Percentiles rank a stretch among this genome's conserved stretches.
Evolutionary conservation across 73 alveolate species (phyloP).

Genomic region (Tetrahymena borealis): DNA sequence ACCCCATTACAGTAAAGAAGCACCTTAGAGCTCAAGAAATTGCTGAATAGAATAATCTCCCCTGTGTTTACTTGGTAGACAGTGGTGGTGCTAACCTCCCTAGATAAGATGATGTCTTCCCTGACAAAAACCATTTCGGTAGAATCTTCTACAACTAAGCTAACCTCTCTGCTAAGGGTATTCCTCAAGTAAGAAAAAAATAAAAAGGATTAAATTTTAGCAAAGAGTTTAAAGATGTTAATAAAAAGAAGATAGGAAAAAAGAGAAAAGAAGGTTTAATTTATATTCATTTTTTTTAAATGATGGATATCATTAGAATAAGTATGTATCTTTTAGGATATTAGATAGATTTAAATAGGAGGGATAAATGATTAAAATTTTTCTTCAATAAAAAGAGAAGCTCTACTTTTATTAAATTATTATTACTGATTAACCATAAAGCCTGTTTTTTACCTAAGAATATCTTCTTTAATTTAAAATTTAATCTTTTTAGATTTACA

Average conservation of each 20-base stretch:
- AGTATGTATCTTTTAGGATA: too few relatives aligned
- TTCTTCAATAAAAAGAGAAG: too few relatives aligned
- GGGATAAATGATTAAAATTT: too few relatives aligned
- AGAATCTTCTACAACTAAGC: slow-evolving; percentile 93
- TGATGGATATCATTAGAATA: too few relatives aligned
- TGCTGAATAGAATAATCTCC: slow-evolving; percentile 89
- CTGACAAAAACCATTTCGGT: slow-evolving; percentile 91
- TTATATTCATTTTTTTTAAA: too few relatives aligned
- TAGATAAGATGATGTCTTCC: slow-evolving; percentile 75
- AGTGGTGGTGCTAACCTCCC: slow-evolving; percentile 89
- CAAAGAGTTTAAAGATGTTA: neutral
- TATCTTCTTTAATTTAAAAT: too few relatives aligned
- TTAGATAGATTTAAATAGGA: too few relatives aligned
- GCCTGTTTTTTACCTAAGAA: too few relatives aligned
- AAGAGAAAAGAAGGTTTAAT: too few relatives aligned
- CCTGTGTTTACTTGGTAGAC: slow-evolving; percentile 92
- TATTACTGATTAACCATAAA: too few relatives aligned
- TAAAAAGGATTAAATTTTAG: neutral
- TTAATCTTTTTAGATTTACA: too few relatives aligned
- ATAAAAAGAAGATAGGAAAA: neutral
- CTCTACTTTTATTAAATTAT: too few relatives aligned
- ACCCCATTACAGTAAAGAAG: slow-evolving; percentile 91
- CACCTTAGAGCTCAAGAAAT: slow-evolving; percentile 94
- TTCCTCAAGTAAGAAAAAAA: slow-evolving; percentile 62
- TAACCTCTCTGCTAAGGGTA: slow-evolving; percentile 61